Evolutionary conservation across 352 stramenopile species (phyloP), one percentile per base, ranked within the genome.

Genomic region (Vaucheria bursata): DNA sequence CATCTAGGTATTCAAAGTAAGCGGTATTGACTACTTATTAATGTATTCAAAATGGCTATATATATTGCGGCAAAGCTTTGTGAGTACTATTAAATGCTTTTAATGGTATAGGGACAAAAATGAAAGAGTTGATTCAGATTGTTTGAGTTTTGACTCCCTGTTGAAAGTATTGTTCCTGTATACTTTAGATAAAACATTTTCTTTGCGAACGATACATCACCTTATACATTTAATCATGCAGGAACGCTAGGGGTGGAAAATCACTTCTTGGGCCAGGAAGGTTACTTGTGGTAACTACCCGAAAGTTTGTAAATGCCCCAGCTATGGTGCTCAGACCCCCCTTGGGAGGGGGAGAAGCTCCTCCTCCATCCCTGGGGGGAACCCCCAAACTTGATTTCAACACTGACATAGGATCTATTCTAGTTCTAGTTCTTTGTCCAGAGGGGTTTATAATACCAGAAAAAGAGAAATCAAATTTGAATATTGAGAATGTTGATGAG

Each of bases 361-460:
- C 6, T n/a, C 7, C 68, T 73, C 35, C 8, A 31, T 35, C 6
- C 29, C 25, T n/a, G 7, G 68, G 29, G 8, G 6, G 5, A n/a
- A 50, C 31, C 8, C 35, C 25, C 12, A 50, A 8, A 6, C 18
- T 7, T 38, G 6, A 68, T 7, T n/a, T n/a, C n/a, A n/a, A n/a
- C n/a, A n/a, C n/a, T n/a, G 31, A 73, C 8, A 50, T 71, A 37
- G 73, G 8, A 6, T 75, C 71, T 25, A 45, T 81, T 36, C 32
- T 79, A 31, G 77, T 72, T 33, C 49, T 82, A 8, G 59, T 67
- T 18, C 67, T 82, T 35, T 82, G 77, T 35, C 77, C 52, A 7
- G 73, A 82, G 77, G 77, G 77, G 1, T 82, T 81, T 67, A 65
- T 82, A 5, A 72, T 33, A 40, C 77, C 77, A 35, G 34, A n/a